phyloP scores from a whole-genome alignment of 257 asterid species.

The Solanum bukasovii region DNA sequence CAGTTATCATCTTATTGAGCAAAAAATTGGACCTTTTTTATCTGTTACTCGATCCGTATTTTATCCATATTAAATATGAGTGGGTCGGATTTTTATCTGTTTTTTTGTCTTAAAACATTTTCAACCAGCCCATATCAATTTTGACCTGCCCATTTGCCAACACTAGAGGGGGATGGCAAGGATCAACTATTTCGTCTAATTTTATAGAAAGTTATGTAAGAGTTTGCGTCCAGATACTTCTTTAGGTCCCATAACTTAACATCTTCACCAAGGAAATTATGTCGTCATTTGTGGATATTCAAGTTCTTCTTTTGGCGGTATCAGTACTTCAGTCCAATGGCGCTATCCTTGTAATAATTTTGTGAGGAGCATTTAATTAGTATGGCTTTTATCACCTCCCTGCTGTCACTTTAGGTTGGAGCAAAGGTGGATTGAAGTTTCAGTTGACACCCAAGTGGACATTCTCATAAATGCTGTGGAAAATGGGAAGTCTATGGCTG shows the following conservation, averaged over 20 bases:
- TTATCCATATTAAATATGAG: neutral
- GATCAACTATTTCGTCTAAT: neutral
- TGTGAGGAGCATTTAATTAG: neutral
- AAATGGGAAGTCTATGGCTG: conserved; percentile 19
- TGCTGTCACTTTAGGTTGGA: conserved; percentile 52
- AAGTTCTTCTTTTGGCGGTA: neutral
- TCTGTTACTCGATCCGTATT: neutral
- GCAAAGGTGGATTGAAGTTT: conserved; percentile 86
- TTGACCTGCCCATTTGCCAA: neutral
- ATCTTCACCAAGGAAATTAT: neutral
- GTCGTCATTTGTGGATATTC: neutral
- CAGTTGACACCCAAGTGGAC: conserved; percentile 63
- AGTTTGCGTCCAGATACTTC: neutral
- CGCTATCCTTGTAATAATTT: neutral
- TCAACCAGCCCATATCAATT: neutral
- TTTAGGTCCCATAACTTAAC: neutral
- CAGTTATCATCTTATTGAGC: neutral
- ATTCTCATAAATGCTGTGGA: conserved; percentile 63
- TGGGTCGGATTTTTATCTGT: neutral
- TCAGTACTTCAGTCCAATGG: neutral
- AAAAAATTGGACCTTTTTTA: neutral
- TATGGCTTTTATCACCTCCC: neutral
- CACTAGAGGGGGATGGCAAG: neutral
- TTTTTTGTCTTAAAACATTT: neutral
- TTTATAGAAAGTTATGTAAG: neutral